Evolutionary conservation across 169 alveolate species (phyloP).

Genomic region (Cryptosporidium felis): DNA sequence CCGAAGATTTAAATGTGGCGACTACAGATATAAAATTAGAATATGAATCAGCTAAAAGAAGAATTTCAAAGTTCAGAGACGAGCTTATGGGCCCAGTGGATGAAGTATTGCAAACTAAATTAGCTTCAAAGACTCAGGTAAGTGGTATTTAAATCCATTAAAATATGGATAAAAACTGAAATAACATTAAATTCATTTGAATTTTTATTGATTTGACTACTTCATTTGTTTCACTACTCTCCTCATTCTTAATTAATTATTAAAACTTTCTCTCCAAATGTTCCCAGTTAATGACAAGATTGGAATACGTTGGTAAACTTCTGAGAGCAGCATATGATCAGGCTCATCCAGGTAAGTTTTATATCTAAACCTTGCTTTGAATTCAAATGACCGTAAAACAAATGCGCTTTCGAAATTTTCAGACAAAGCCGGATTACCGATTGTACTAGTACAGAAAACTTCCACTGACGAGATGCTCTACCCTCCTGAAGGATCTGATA

Average conservation of each 20-base stretch:
- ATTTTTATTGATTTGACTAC: background rate
- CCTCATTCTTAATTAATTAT: too few relatives aligned
- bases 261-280: too few relatives aligned
- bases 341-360: slow-evolving; percentile 71
- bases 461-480: slow-evolving; percentile 48
- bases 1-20: slow-evolving; percentile 57
- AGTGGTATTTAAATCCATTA: background rate
- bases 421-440: slow-evolving; percentile 67
- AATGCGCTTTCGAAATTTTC: background rate
- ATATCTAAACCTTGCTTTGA: background rate
- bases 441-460: slow-evolving; percentile 63
- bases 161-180: background rate
- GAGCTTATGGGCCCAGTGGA: slow-evolving; percentile 68
- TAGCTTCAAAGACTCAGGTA: slow-evolving; percentile 63
- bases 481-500: slow-evolving; percentile 58
- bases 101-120: slow-evolving; percentile 24
- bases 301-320: slow-evolving; percentile 59
- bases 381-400: background rate
- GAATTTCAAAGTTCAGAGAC: slow-evolving; percentile 64
- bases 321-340: slow-evolving; percentile 70
- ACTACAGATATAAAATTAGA: slow-evolving; percentile 57
- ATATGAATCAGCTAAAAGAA: slow-evolving; percentile 66
- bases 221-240: too few relatives aligned
- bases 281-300: slow-evolving; percentile 68
- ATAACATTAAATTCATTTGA: background rate